These are phyloP conservation scores for Naganishia albida DNA, from an alignment of 1,284 basidiomycete genomes.

Conservation along the genomic window DNA sequence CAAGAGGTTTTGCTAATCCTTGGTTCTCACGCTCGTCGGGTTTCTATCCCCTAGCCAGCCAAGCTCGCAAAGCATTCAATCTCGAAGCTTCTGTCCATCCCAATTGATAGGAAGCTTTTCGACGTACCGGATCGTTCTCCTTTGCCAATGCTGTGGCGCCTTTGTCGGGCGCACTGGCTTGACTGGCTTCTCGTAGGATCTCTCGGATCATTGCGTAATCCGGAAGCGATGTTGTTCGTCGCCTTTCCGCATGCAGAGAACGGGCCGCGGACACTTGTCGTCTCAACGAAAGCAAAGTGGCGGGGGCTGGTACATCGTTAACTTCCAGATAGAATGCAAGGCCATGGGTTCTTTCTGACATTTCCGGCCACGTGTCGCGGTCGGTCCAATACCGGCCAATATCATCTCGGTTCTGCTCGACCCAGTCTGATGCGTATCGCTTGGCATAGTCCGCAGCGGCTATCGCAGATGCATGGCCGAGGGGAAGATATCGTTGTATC, in stretches of 20 bases:
- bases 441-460: slow-evolving; percentile 9
- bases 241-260: background rate
- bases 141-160: background rate
- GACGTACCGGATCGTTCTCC: background rate
- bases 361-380: background rate
- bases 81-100: slow-evolving; percentile 18
- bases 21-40: too few relatives aligned
- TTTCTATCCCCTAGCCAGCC: slow-evolving; percentile 2
- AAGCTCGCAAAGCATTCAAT: slow-evolving; percentile 23
- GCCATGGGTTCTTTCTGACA: background rate
- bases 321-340: slow-evolving; percentile 12
- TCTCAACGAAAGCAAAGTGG: slow-evolving; percentile 1
- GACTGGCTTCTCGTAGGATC: slow-evolving; percentile 2
- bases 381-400: slow-evolving; percentile 3
- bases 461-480: slow-evolving; percentile 1
- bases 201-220: slow-evolving; percentile 19
- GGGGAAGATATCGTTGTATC: slow-evolving; percentile 7
- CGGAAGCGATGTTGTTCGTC: slow-evolving; percentile 1
- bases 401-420: background rate
- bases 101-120: background rate
- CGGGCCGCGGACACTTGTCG: background rate
- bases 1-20: too few relatives aligned
- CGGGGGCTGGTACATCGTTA: slow-evolving; percentile 6
- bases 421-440: slow-evolving; percentile 5
- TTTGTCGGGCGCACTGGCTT: background rate